Percentiles rank a stretch among this genome's conserved stretches.
These are phyloP conservation scores for Solanum ahanhuiri DNA, from an alignment of 257 asterid species.

Conservation along the genomic window DNA sequence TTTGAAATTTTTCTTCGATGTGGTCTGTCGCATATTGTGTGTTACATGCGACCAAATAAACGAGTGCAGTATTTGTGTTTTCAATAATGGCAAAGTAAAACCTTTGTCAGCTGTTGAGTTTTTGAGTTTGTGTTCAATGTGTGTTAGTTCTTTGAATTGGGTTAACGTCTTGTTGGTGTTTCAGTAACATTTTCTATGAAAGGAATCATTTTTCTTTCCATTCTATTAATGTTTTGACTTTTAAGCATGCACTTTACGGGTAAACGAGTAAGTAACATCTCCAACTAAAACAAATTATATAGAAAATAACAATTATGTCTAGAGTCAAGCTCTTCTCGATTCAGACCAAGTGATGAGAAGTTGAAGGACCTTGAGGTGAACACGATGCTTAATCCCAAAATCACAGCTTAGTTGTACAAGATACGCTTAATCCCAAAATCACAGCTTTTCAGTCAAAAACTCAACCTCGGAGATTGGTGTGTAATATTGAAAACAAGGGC, in stretches of 20 bases:
- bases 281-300: not conserved
- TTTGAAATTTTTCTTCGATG: not conserved
- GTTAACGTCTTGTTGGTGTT: not conserved
- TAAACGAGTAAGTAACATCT: not conserved
- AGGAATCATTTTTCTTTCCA: not conserved
- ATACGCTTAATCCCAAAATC: not conserved
- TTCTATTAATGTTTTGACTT: not conserved
- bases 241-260: not conserved
- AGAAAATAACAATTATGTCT: not conserved
- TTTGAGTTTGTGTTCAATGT: not conserved
- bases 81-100: not conserved
- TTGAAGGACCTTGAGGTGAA: not conserved
- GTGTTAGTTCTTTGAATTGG: not conserved
- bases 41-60: not conserved
- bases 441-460: not conserved
- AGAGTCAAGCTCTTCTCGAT: not conserved
- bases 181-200: not conserved
- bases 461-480: not conserved
- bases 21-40: not conserved
- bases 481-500: no score
- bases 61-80: not conserved
- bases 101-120: not conserved
- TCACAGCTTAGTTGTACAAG: not conserved
- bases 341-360: not conserved
- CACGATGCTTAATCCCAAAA: not conserved